Evolutionary conservation across 73 alveolate species (phyloP), one percentile per base, ranked within the genome.

Genomic region (Paramecium tetraurelia): DNA sequence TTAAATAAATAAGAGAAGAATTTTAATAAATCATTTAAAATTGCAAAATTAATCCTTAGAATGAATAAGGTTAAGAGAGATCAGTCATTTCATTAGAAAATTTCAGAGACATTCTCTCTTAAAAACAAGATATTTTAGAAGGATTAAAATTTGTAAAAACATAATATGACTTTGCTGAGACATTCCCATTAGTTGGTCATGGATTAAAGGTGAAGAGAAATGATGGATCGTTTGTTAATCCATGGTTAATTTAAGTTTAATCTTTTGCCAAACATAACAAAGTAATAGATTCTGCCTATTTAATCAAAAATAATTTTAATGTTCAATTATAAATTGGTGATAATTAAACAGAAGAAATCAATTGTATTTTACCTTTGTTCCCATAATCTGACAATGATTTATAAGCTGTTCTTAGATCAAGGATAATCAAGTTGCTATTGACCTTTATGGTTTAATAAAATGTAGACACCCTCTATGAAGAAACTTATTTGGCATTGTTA

Each of bases 131-230:
- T 68, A 59, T 12, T 21, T 86, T 40, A 21, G 50, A 48, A 31
- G 40, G 70, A 86, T 72, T 70, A 11, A 36, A 86, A 38, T 86
- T 35, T 29, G 27, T 72, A 33, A 86, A 89, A 36, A 38, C 83
- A 36, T 48, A 86, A 86, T 86, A 86, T 48, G 93, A 86, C 35
- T 77, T 86, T 38, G 83, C 80, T n/a, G 93, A 86, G 18, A 86
- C 93, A 18, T 86, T 86, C 14, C 93, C 93, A 12, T 48, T 86
- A 6, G 16, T 29, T n/a, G 93, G 93, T 5, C 46, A 63, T 10
- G 93, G 88, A 6, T 27, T 72, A 7, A 86, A 86, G 59, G 93
- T 86, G 11, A 86, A 63, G 58, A 59, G 93, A 59, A 63, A 14
- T 20, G 93, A 86, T 36, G 93, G 93, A n/a, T 59, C 46, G 18